Base-by-base conservation (phyloP, 2,329 filamentous ascomycete species). In the Penicillium sp. region DNA sequence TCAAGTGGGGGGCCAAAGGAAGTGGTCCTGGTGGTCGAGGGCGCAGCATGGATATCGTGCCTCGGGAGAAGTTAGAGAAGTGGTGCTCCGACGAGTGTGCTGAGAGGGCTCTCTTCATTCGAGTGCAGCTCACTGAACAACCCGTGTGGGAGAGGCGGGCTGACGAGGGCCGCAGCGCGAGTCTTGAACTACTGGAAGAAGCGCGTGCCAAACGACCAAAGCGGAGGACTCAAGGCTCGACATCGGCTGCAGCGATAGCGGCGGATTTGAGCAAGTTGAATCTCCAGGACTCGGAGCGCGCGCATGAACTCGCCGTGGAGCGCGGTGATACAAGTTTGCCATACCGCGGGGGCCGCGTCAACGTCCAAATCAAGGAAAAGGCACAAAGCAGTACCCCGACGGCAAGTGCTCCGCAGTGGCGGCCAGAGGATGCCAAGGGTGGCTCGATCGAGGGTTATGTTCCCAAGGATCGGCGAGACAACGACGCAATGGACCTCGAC, bases 1-100 rank as follows among this genome's bases (percentile, higher is more conserved):
- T 95, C 33, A 79, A 89, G 74, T 75, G 79, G 76, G 84, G 84
- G 0, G 75, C 77, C 13, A 83, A 82, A 57, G 83, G 86, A 0
- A 78, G 74, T 54, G 78, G 76, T 2, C 73, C 73, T 2, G 72
- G 75, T 35, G 77, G 77, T 3, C 74, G 75, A 58, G 86, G 87
- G 57, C 84, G 83, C 64, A 81, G 81, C 48, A 79, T 85, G 66
- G 81, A 82, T 65, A 89, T 97, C 52, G 87, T 96, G 28, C 84
- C 86, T 61, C 86, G 84, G 56, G 86, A 87, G 66, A 87, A 92
- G 71, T 77, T 93, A 16, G 91, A 95, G 78, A 90, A 88, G 77
- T 99, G 93, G 92, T 99, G 95, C 76, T 91, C 89, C 0, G 83
- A 89, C 57, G 83, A 83, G 42, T 99, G 95, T 78, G 91, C 91